Conservation (phyloP, 768 basidiomycete genomes). For the Boletus vermiculosoides region DNA sequence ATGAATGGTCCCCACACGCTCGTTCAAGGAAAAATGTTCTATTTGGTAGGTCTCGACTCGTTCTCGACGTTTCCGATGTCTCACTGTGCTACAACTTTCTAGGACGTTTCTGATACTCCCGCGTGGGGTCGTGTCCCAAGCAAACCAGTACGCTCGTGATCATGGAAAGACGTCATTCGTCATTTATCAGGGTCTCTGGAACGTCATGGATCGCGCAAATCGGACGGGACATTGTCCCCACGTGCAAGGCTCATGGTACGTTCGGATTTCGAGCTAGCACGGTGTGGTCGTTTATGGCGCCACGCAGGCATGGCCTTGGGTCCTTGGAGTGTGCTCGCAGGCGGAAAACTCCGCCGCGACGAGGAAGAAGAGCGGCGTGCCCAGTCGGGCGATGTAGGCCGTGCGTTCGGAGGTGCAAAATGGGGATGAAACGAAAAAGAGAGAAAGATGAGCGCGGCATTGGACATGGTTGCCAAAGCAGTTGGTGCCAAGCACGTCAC, state of each 20-base stretch:
- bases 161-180: no score
- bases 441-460: no score
- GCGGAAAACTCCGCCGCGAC: not conserved
- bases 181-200: not conserved
- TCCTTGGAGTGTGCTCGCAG: no score
- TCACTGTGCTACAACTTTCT: not conserved
- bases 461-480: no score
- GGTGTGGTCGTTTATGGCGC: not conserved
- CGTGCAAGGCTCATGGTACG: not conserved
- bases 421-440: not conserved
- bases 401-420: not conserved
- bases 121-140: not conserved
- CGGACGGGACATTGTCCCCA: not conserved
- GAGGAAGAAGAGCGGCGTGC: not conserved
- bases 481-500: no score
- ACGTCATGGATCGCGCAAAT: not conserved
- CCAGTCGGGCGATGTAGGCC: not conserved
- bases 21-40: slow-evolving; percentile 37
- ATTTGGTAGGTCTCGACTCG: no score
- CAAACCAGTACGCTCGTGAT: no score
- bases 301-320: not conserved
- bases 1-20: slow-evolving; percentile 41
- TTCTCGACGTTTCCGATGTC: not conserved
- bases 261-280: not conserved
- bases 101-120: not conserved